Evolutionary conservation across 106 monocot species (phyloP).

Genomic region (Gastrodia elata): DNA sequence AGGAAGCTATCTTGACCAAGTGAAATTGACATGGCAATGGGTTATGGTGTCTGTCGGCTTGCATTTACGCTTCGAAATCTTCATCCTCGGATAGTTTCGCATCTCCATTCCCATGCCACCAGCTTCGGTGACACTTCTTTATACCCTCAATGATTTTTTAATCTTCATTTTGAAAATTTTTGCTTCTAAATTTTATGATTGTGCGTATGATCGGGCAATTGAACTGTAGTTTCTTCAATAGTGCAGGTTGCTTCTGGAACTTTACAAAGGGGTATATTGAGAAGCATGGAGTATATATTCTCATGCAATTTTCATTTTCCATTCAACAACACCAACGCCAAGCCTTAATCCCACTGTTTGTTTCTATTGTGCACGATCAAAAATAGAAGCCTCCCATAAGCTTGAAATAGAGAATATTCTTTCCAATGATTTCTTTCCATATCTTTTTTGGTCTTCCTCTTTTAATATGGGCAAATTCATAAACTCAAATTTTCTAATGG

Average conservation of each 20-base stretch:
- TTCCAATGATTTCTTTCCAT: no score
- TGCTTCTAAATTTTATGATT: not conserved
- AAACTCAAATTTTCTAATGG: no score
- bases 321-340: no score
- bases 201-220: not conserved
- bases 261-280: no score
- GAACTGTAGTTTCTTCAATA: not conserved
- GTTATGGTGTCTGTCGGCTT: not conserved
- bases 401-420: no score
- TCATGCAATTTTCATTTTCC: no score
- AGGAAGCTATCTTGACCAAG: not conserved
- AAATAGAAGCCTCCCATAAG: no score
- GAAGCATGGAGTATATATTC: no score
- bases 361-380: no score
- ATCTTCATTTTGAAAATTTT: not conserved
- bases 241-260: not conserved
- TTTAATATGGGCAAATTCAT: no score
- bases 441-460: no score
- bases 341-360: no score
- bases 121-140: conserved; percentile 45
- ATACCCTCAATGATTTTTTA: not conserved
- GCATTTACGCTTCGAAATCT: not conserved
- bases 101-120: conserved; percentile 70
- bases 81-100: conserved; percentile 9
- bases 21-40: conserved; percentile 10